Evolutionary conservation across 192 early-diverging fungal species (phyloP).

Genomic region (Backusella parvicylindrica): DNA sequence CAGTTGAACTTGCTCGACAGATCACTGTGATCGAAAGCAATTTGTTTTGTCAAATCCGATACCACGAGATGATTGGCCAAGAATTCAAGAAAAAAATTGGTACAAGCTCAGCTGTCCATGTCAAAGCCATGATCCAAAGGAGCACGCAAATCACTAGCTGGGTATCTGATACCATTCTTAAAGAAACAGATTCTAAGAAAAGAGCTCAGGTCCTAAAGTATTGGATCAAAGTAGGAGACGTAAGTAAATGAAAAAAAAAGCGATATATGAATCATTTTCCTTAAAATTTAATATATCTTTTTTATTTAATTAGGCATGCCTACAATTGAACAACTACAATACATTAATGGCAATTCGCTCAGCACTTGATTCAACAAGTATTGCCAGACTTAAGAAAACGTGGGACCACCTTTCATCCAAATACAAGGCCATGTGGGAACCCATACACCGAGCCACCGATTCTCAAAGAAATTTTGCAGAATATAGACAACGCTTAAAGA

Average conservation of each 20-base stretch:
- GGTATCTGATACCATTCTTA: constrained; percentile 67
- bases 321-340: constrained; percentile 65
- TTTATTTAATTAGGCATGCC: constrained; percentile 14
- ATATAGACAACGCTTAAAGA: constrained; percentile 45
- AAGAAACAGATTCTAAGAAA: constrained; percentile 57
- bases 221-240: constrained; percentile 65
- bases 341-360: constrained; percentile 76
- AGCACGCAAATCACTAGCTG: constrained; percentile 75
- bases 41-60: constrained; percentile 65
- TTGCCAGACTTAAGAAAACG: constrained; percentile 67
- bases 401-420: constrained; percentile 65
- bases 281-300: neutral
- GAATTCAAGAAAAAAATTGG: constrained; percentile 48
- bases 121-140: constrained; percentile 69
- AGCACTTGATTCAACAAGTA: constrained; percentile 68
- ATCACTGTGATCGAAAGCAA: constrained; percentile 75
- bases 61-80: constrained; percentile 72
- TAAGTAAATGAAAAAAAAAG: constrained; percentile 11
- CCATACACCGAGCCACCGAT: constrained; percentile 57
- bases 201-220: constrained; percentile 61
- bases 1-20: constrained; percentile 80
- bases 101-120: constrained; percentile 53
- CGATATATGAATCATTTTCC: neutral
- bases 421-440: constrained; percentile 59
- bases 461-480: constrained; percentile 63